Base-by-base conservation (phyloP, 2,329 filamentous ascomycete species). In the Mycosphaerella sp. region DNA sequence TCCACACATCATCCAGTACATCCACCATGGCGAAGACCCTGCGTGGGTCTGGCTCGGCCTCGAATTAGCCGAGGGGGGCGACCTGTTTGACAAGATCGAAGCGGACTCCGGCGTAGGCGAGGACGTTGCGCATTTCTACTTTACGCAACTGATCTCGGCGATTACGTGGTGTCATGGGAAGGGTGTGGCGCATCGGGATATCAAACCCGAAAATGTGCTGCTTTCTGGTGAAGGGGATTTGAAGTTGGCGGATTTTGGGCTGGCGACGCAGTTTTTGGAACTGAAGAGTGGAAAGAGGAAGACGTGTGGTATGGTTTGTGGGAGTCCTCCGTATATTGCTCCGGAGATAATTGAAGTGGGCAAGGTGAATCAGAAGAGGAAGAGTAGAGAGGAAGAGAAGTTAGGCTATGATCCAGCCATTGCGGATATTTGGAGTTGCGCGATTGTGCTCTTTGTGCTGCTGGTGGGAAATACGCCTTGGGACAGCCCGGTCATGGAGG, bases 71-170 rank as follows among this genome's bases (percentile, higher is more conserved):
- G 88, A 94, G 62, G 93, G 93, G 37, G 93, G 93, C 9, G 93
- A 98, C 67, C 77, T 98, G 6, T 98, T 98, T 69, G 93, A 98
- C 81, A 98, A 98, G 75, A 97, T 98, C 62, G 94, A 98, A 72
- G 90, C 93, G 14, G 93, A 98, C 69, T 87, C 91, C 40, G 93
- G 93, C 42, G 89, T 97, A n/a, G 81, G 85, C 6, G 84, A 95
- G 68, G 88, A 97, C 67, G 89, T 98, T 66, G 91, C 93, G 30
- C 94, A 98, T 68, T 82, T 96, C 55, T 98, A 97, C 74, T 98
- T 98, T 69, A 80, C 85, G 2, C 93, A 98, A 72, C 79, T 98
- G 55, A 80, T 97, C 62, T 84, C 84, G 66, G 93, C 91, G 7
- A 87, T 97, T 56, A 85, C 85, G 65, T 98, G 90, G 72, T 94